Conservation (phyloP, 2,329 filamentous ascomycete species). For the Tolypocladium tundrense region DNA sequence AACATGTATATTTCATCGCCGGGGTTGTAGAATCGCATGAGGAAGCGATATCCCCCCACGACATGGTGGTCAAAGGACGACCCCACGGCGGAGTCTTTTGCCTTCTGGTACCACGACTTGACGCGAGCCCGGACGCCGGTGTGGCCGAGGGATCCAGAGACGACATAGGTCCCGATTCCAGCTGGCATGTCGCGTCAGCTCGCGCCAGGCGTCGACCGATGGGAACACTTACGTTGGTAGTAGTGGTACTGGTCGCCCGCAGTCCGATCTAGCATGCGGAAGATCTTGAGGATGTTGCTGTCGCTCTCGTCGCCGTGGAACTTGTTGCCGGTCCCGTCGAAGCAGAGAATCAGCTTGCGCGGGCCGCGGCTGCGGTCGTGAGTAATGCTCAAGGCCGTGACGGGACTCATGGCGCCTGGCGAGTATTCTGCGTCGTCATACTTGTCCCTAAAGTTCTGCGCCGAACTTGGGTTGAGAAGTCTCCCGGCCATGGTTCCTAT, state of each 20-base stretch:
- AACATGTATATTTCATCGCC: conserved; percentile 62
- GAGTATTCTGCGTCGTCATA: neutral
- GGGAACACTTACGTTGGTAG: conserved; percentile 42
- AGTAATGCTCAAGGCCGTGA: conserved; percentile 5
- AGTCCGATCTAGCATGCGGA: conserved; percentile 56
- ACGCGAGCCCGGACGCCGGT: conserved; percentile 46
- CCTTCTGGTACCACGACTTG: conserved; percentile 58
- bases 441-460: neutral
- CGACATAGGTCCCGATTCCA: conserved; percentile 65
- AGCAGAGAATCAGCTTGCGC: conserved; percentile 48
- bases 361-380: conserved; percentile 10
- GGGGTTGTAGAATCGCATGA: conserved; percentile 62
- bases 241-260: conserved; percentile 53
- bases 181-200: conserved; percentile 22
- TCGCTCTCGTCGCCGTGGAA: conserved; percentile 53
- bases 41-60: conserved; percentile 70
- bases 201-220: too few species aligned
- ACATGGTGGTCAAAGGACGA: conserved; percentile 76
- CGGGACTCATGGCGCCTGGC: conserved; percentile 2
- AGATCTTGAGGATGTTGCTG: conserved; percentile 61
- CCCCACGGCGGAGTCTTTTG: conserved; percentile 71
- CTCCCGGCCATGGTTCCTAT: neutral
- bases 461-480: conserved; percentile 8
- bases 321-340: conserved; percentile 55
- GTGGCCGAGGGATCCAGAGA: conserved; percentile 47